Conservation (phyloP, 1,139 yeast genomes). For the Candida pseudoviswanathii region DNA sequence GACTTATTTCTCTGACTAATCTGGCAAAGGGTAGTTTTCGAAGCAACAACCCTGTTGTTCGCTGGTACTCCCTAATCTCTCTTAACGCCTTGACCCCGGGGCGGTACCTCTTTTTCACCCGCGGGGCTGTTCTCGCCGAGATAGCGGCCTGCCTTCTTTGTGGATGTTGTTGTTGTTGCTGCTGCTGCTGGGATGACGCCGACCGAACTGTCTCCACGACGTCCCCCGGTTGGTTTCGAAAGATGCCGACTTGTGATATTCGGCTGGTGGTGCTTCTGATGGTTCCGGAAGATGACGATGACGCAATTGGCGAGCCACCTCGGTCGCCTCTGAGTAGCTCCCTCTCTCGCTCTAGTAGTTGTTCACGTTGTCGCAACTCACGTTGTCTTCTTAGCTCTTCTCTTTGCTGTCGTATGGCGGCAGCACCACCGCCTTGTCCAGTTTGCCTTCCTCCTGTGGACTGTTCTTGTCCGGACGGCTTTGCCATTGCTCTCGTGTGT, state of each 20-base stretch:
- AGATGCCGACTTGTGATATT: conserved; percentile 36
- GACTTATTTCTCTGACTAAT: conserved; percentile 78
- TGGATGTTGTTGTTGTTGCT: conserved; percentile 3
- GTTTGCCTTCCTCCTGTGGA: conserved; percentile 9
- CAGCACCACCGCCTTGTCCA: conserved; percentile 19
- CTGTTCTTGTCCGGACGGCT: conserved; percentile 8
- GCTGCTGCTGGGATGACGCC: background rate
- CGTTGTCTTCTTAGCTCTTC: conserved; percentile 23
- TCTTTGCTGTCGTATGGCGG: conserved; percentile 20
- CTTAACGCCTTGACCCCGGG: conserved; percentile 78
- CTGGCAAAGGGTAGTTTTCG: conserved; percentile 92
- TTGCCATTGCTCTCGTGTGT: too few relatives aligned
- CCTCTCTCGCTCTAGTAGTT: conserved; percentile 16
- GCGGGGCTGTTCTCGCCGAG: conserved; percentile 21
- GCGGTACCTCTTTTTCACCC: conserved; percentile 52
- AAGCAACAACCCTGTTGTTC: conserved; percentile 72
- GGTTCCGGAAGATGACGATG: conserved; percentile 7
- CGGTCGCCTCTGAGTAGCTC: conserved; percentile 5
- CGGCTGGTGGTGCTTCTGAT: conserved; percentile 8
- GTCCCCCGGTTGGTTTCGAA: conserved; percentile 56
- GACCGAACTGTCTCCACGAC: conserved; percentile 4
- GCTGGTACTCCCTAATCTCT: conserved; percentile 80
- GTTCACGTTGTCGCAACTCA: conserved; percentile 19
- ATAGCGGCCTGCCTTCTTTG: background rate
- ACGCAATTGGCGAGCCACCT: conserved; percentile 10